Evolutionary conservation across 73 alveolate species (phyloP).

Genomic region (Vitrella brassicaformis): DNA sequence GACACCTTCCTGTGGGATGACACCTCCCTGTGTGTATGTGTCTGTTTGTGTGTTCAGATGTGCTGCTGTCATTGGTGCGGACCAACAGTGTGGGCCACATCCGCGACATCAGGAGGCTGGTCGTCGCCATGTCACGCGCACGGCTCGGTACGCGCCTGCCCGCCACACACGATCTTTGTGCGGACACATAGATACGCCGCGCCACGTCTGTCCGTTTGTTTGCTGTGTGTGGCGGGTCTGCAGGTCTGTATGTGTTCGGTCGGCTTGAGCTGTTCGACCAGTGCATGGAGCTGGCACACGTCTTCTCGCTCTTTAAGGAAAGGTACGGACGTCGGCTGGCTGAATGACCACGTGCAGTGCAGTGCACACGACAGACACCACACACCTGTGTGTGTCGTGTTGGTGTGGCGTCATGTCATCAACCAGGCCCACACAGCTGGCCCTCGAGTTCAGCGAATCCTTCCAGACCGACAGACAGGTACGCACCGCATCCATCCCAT

Average conservation of each 20-base stretch:
- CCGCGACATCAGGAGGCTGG: conserved; percentile 60
- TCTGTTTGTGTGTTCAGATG: background rate
- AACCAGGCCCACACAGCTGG: no score
- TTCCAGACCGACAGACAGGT: no score
- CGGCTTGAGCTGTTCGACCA: conserved; percentile 50
- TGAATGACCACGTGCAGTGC: no score
- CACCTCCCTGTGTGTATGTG: no score
- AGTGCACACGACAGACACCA: no score
- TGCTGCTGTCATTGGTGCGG: conserved; percentile 53
- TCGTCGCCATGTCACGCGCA: conserved; percentile 61
- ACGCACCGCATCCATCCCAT: no score
- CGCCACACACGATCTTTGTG: background rate
- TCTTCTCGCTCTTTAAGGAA: no score
- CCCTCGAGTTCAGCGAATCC: no score
- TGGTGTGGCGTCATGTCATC: no score
- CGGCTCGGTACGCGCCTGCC: conserved; percentile 37
- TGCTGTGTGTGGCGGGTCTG: background rate
- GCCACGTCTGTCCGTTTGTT: background rate
- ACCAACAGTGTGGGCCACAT: conserved; percentile 54
- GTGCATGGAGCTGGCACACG: conserved; percentile 51
- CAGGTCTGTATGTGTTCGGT: conserved; percentile 56
- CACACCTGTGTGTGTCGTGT: no score
- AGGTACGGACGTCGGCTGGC: no score
- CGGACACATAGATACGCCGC: background rate
- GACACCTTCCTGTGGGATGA: background rate